Conservation (phyloP, 257 asterid genomes). For the Ehretia macrophylla region DNA sequence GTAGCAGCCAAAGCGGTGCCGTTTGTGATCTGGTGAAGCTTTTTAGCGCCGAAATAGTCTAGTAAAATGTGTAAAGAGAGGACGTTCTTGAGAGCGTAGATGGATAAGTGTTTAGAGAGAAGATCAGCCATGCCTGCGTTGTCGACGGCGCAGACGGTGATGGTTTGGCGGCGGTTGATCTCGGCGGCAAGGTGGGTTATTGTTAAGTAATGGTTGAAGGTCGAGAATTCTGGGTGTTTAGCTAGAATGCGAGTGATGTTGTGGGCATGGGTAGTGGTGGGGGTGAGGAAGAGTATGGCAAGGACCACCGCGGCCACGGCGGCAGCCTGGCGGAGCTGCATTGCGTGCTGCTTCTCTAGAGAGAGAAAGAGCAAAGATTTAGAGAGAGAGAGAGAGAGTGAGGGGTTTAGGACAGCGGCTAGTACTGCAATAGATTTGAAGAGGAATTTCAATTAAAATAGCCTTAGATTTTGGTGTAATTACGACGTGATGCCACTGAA, state of each 20-base stretch:
- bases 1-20: conserved; percentile 71
- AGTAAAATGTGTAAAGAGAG: conserved; percentile 64
- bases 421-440: neutral
- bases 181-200: conserved; percentile 59
- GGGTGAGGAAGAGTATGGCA: conserved; percentile 16
- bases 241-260: conserved; percentile 56
- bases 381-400: neutral
- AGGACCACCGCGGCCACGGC: conserved; percentile 29
- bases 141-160: conserved; percentile 62
- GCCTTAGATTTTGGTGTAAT: neutral
- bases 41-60: conserved; percentile 64
- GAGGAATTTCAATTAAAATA: neutral
- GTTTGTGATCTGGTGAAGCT: conserved; percentile 65
- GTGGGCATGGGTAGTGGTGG: conserved; percentile 40
- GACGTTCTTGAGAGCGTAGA: conserved; percentile 39
- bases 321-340: conserved; percentile 45
- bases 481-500: neutral
- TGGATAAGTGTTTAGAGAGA: conserved; percentile 40
- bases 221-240: conserved; percentile 41
- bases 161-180: conserved; percentile 54
- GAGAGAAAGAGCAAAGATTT: neutral
- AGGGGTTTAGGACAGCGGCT: neutral
- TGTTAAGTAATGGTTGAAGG: conserved; percentile 57
- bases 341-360: conserved; percentile 5
- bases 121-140: conserved; percentile 63